phyloP scores from a whole-genome alignment of 495 filamentous ascomycete species.

The Tuber calosporum region DNA sequence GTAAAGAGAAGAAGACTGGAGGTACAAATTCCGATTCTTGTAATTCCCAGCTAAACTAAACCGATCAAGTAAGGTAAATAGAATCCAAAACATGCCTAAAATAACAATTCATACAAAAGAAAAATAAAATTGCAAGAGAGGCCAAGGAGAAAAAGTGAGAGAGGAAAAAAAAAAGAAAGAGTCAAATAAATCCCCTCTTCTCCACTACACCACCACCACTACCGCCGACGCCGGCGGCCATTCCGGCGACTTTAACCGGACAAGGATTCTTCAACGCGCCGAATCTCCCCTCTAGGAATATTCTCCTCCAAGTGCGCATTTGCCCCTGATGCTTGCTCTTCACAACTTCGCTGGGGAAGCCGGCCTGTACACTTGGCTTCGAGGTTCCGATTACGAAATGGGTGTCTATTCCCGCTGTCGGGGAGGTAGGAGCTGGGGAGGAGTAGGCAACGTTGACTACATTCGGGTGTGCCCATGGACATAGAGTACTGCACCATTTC shows the following conservation, averaged over 20 bases:
- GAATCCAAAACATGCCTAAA: background rate
- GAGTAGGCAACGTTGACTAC: constrained; percentile 12
- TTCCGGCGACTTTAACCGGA: constrained; percentile 10
- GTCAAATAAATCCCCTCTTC: background rate
- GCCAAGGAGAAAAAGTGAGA: background rate
- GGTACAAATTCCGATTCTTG: background rate
- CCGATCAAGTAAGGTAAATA: background rate
- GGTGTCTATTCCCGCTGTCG: background rate
- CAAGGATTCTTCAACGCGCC: constrained; percentile 13
- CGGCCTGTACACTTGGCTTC: constrained; percentile 2
- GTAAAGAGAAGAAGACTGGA: background rate
- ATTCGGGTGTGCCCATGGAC: constrained; percentile 13
- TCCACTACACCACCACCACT: background rate
- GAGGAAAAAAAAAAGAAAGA: background rate
- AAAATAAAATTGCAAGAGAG: too few species aligned
- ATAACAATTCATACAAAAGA: background rate
- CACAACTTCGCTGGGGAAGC: background rate
- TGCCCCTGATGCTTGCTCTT: constrained; percentile 11
- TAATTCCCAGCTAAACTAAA: background rate
- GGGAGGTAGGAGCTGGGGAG: background rate
- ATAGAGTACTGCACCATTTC: constrained; percentile 20
- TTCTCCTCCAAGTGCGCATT: constrained; percentile 11
- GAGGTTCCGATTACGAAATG: constrained; percentile 16
- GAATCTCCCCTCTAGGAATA: constrained; percentile 9
- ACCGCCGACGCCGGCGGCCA: background rate